Conservation (phyloP, 495 filamentous ascomycete species). For the Penicillium longicatenatum region DNA sequence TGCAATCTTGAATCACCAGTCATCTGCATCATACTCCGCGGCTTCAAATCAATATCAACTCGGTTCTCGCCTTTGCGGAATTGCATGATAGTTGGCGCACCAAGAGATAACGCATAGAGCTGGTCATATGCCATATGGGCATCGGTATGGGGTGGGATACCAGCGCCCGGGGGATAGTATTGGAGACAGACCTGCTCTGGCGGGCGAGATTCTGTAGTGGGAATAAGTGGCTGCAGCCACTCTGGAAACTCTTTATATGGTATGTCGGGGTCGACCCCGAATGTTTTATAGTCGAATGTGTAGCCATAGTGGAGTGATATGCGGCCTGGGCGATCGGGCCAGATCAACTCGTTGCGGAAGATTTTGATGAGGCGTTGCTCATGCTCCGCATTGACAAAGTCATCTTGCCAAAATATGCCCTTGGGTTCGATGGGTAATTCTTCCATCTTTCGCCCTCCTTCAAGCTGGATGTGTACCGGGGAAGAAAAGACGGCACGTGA, state of each 20-base stretch:
- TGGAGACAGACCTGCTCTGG: constrained; percentile 48
- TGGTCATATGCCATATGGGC: constrained; percentile 42
- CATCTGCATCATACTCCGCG: constrained; percentile 44
- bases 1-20: constrained; percentile 38
- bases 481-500: background rate
- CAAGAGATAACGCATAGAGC: constrained; percentile 42
- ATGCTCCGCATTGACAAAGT: constrained; percentile 37
- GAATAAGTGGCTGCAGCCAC: constrained; percentile 42
- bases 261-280: constrained; percentile 40
- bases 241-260: constrained; percentile 42
- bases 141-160: constrained; percentile 47
- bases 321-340: constrained; percentile 40
- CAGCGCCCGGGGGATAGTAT: constrained; percentile 43
- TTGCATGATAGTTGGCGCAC: constrained; percentile 40
- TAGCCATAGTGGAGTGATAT: constrained; percentile 46
- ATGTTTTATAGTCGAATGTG: constrained; percentile 47
- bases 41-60: constrained; percentile 36
- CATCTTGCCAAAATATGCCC: constrained; percentile 37
- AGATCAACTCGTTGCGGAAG: constrained; percentile 35
- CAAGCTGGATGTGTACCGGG: background rate
- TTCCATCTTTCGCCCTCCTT: constrained; percentile 16
- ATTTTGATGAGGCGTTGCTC: constrained; percentile 37
- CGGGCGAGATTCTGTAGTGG: constrained; percentile 35
- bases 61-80: constrained; percentile 34
- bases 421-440: constrained; percentile 33